A percentile compares a stretch with the other conserved stretches of the same genome.
phyloP scores from a whole-genome alignment of 1,139 yeast genomes.

The Pneumocystis wakefieldiae region DNA sequence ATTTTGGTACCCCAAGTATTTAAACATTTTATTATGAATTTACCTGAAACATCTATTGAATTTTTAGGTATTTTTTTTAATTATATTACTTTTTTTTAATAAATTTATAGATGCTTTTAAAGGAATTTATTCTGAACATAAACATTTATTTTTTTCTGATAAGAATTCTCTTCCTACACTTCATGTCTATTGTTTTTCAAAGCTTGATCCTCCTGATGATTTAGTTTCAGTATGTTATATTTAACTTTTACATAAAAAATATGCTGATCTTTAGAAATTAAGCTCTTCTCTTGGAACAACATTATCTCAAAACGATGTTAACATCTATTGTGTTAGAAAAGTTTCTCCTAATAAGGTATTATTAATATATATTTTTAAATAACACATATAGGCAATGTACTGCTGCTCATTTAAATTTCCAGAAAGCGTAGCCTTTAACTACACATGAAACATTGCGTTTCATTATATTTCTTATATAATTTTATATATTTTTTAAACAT shows the following conservation, averaged over 20 bases:
- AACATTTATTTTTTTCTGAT: constrained; percentile 19
- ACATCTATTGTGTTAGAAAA: constrained; percentile 71
- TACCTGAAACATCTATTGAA: constrained; percentile 86
- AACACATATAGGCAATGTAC: constrained; percentile 48
- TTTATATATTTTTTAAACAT: background rate
- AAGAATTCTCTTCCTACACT: constrained; percentile 55
- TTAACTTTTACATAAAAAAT: background rate
- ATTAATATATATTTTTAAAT: background rate
- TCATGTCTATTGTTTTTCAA: constrained; percentile 88
- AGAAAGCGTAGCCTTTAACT: constrained; percentile 51
- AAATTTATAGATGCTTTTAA: constrained; percentile 23
- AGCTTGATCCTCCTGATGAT: constrained; percentile 38
- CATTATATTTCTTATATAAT: background rate
- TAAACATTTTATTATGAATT: constrained; percentile 79
- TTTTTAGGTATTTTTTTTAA: constrained; percentile 32
- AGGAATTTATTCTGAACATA: constrained; percentile 18
- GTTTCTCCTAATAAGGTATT: constrained; percentile 75
- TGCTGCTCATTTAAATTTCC: constrained; percentile 75
- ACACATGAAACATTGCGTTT: background rate
- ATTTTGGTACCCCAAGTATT: constrained; percentile 40
- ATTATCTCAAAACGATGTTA: constrained; percentile 31
- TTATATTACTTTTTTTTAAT: background rate
- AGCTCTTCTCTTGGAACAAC: constrained; percentile 37
- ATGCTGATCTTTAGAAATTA: constrained; percentile 28
- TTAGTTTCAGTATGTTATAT: background rate